Percentiles rank a stretch among this genome's conserved stretches.
Evolutionary conservation across 2,329 filamentous ascomycete genomes (phyloP).

Genomic region (Trichoderma brevicompactum): DNA sequence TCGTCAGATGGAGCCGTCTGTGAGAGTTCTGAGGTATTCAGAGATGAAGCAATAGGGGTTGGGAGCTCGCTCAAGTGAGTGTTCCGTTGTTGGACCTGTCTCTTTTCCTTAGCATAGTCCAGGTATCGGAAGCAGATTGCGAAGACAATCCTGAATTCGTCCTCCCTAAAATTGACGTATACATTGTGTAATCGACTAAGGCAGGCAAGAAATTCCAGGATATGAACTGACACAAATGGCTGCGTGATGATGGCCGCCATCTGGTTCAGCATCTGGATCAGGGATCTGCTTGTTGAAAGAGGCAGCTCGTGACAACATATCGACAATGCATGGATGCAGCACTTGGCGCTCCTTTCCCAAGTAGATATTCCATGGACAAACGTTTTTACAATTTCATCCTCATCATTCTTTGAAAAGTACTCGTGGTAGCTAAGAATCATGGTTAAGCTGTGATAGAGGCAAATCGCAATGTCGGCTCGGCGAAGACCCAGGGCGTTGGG

Average conservation of each 20-base stretch:
- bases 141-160: conserved; percentile 93
- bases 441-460: conserved; percentile 83
- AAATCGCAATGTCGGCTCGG: conserved; percentile 86
- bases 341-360: conserved; percentile 85
- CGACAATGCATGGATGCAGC: conserved; percentile 91
- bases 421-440: conserved; percentile 90
- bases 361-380: conserved; percentile 85
- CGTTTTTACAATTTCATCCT: conserved; percentile 85
- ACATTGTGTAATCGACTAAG: conserved; percentile 83
- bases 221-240: conserved; percentile 87
- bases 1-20: conserved; percentile 61
- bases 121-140: conserved; percentile 94
- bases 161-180: conserved; percentile 85
- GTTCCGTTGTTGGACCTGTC: conserved; percentile 52
- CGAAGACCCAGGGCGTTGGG: conserved; percentile 78
- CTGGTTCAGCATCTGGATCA: conserved; percentile 85
- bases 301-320: conserved; percentile 96
- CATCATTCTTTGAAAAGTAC: conserved; percentile 79
- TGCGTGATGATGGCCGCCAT: conserved; percentile 98
- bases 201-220: conserved; percentile 91
- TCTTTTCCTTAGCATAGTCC: conserved; percentile 79
- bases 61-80: conserved; percentile 52
- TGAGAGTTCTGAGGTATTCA: conserved; percentile 32
- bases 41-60: conserved; percentile 36
- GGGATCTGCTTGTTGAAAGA: conserved; percentile 79